A percentile compares a stretch with the other conserved stretches of the same genome.
These are phyloP conservation scores for Boletus reticulatus DNA, from an alignment of 768 basidiomycete species.

Conservation along the genomic window DNA sequence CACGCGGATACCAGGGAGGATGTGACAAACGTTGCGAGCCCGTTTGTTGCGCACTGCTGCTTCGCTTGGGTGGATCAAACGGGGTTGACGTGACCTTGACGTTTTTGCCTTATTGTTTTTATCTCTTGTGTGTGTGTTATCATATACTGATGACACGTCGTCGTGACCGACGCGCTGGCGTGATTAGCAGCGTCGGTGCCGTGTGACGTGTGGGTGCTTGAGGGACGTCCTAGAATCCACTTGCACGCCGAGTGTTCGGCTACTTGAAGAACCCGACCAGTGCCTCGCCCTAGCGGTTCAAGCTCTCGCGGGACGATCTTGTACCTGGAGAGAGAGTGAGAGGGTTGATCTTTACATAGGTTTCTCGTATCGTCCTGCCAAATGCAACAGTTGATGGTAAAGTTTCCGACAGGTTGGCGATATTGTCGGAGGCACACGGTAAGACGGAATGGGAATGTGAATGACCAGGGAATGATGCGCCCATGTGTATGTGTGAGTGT, in stretches of 20 bases:
- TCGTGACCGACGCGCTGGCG: neutral
- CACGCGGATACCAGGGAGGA: too few species aligned
- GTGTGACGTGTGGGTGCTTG: neutral
- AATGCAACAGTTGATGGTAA: neutral
- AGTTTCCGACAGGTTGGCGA: conserved; percentile 18
- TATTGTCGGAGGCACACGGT: neutral
- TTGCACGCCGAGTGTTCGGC: neutral
- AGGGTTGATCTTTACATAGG: conserved; percentile 6
- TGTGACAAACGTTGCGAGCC: neutral
- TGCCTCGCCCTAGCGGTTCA: neutral
- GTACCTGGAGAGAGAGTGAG: neutral
- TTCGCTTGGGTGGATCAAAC: neutral
- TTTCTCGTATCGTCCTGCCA: neutral
- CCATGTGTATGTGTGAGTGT: neutral
- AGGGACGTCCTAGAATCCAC: too few species aligned
- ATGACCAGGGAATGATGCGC: neutral
- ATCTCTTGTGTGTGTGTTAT: too few species aligned
- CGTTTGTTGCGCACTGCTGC: neutral
- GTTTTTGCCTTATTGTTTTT: neutral
- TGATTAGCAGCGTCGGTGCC: neutral
- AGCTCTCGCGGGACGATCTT: conserved; percentile 10
- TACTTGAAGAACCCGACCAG: neutral
- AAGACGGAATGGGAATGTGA: neutral
- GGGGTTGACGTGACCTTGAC: neutral
- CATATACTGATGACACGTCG: neutral